Percentiles rank a stretch among this genome's conserved stretches.
Evolutionary conservation across 176 grass and related monocot genomes (phyloP).

Genomic region (Hordeum marinum): DNA sequence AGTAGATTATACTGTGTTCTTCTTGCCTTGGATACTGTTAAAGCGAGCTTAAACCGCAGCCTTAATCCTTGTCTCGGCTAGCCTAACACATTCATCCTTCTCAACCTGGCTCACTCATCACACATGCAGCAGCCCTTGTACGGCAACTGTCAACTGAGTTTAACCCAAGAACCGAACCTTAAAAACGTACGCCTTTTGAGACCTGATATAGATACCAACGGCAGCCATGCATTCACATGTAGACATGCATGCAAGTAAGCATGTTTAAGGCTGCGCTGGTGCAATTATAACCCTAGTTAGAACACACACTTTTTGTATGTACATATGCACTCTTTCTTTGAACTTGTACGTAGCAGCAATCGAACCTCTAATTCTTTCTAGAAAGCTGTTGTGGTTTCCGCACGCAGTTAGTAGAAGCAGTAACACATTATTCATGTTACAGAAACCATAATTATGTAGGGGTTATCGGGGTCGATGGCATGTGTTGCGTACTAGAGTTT

Average conservation of each 20-base stretch:
- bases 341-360: neutral
- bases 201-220: neutral
- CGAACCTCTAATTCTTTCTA: neutral
- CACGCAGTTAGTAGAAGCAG: neutral
- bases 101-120: slow-evolving; percentile 42
- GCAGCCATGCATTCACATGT: neutral
- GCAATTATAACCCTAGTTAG: slow-evolving; percentile 28
- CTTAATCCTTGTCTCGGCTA: slow-evolving; percentile 12
- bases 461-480: neutral
- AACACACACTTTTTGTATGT: neutral
- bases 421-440: neutral
- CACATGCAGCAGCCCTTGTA: neutral
- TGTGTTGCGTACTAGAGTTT: neutral
- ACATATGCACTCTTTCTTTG: neutral
- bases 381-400: slow-evolving; percentile 18
- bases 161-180: neutral
- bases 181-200: slow-evolving; percentile 25
- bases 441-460: slow-evolving; percentile 7
- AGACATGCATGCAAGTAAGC: neutral
- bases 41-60: slow-evolving; percentile 22
- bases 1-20: neutral
- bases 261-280: neutral
- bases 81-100: neutral
- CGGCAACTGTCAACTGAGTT: neutral
- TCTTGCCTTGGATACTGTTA: slow-evolving; percentile 34